A percentile compares a stretch with the other conserved stretches of the same genome.
phyloP scores from a whole-genome alignment of 768 basidiomycete species.

The Lepiota venenata region DNA sequence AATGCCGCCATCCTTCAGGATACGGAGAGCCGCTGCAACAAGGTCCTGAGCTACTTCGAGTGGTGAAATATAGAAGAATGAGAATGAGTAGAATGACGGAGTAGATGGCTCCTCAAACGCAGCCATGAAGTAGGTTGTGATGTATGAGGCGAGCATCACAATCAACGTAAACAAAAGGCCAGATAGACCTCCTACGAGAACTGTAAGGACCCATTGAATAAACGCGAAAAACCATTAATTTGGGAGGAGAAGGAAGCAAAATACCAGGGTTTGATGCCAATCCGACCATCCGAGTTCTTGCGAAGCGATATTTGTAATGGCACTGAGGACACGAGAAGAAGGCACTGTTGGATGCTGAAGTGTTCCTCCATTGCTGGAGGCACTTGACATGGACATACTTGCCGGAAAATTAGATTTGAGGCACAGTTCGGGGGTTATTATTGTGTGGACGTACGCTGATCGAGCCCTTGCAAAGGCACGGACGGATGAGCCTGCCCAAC shows the following conservation, averaged over 20 bases:
- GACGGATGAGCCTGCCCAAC: slow-evolving; percentile 77
- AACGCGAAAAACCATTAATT: background rate
- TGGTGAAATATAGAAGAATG: slow-evolving; percentile 46
- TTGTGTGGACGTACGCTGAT: slow-evolving; percentile 47
- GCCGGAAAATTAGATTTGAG: background rate
- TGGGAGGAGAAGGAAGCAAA: slow-evolving; percentile 14
- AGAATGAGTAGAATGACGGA: slow-evolving; percentile 33
- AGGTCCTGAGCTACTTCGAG: slow-evolving; percentile 57
- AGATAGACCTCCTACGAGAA: slow-evolving; percentile 60
- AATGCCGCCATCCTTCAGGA: slow-evolving; percentile 55
- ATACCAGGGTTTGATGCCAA: slow-evolving; percentile 75
- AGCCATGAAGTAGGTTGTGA: slow-evolving; percentile 64
- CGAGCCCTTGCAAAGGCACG: slow-evolving; percentile 77
- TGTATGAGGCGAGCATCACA: slow-evolving; percentile 65
- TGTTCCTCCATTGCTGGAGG: slow-evolving; percentile 70
- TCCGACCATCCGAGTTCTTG: slow-evolving; percentile 65
- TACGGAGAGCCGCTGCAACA: slow-evolving; percentile 57
- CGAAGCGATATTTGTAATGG: slow-evolving; percentile 72
- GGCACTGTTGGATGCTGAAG: slow-evolving; percentile 55
- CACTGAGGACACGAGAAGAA: slow-evolving; percentile 85
- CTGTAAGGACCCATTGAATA: slow-evolving; percentile 31
- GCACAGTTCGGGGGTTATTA: slow-evolving; percentile 14
- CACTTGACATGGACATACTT: slow-evolving; percentile 82
- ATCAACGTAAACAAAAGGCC: slow-evolving; percentile 59
- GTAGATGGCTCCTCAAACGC: slow-evolving; percentile 51